A percentile compares a stretch with the other conserved stretches of the same genome.
Evolutionary conservation across 257 asterid genomes (phyloP).

Genomic region (Forsythia viridissima): DNA sequence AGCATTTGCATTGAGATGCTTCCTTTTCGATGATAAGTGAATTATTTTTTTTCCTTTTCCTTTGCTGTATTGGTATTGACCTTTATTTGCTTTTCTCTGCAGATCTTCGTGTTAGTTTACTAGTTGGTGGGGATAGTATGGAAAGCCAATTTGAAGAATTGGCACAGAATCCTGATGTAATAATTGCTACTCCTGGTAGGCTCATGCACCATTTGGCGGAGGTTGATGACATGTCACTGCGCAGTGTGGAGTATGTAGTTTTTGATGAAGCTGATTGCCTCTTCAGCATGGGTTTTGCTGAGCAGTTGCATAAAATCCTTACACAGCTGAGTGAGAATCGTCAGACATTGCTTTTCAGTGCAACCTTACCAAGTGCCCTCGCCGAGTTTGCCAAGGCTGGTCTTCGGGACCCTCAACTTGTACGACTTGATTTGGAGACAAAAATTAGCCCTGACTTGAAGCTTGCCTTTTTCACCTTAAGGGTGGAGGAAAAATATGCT

Average conservation of each 20-base stretch:
- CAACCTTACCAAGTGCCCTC: slow-evolving; percentile 92
- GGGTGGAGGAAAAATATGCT: slow-evolving; percentile 88
- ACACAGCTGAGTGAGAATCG: slow-evolving; percentile 77
- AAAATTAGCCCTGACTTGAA: slow-evolving; percentile 88
- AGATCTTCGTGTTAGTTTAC: slow-evolving; percentile 85
- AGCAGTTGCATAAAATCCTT: slow-evolving; percentile 81
- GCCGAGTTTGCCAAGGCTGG: slow-evolving; percentile 99
- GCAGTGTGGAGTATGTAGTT: slow-evolving; percentile 86
- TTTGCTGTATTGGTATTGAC: background rate
- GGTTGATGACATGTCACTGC: slow-evolving; percentile 92
- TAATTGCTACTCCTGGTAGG: slow-evolving; percentile 96
- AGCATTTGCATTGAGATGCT: background rate
- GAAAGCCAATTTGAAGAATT: slow-evolving; percentile 94
- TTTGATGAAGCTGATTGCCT: slow-evolving; percentile 97
- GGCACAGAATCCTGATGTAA: slow-evolving; percentile 86
- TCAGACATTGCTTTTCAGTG: slow-evolving; percentile 91
- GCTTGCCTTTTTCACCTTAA: slow-evolving; percentile 73
- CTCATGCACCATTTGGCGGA: slow-evolving; percentile 93
- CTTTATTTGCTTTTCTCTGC: slow-evolving; percentile 25
- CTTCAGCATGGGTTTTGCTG: slow-evolving; percentile 92
- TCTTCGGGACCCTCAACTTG: slow-evolving; percentile 88
- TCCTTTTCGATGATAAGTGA: background rate
- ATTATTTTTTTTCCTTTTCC: background rate
- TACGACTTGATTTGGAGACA: slow-evolving; percentile 92
- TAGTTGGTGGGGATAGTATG: slow-evolving; percentile 99